phyloP scores from a whole-genome alignment of 352 stramenopile species.

The Aphanomyces stellatus region DNA sequence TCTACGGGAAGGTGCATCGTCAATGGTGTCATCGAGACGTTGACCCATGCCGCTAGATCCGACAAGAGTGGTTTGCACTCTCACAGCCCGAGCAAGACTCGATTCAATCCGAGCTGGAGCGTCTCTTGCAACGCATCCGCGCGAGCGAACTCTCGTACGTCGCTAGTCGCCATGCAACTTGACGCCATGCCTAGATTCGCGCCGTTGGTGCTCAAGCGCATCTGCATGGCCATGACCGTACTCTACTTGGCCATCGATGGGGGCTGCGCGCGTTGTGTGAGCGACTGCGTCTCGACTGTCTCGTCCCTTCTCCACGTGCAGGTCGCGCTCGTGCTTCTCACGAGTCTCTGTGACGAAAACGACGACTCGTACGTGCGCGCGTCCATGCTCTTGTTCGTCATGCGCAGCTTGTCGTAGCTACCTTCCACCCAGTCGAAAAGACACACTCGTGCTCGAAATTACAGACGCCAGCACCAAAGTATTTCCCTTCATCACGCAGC shows the following conservation, averaged over 20 bases:
- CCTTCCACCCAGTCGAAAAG: conserved; percentile 7
- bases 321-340: conserved; percentile 8
- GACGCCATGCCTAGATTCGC: background rate
- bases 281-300: background rate
- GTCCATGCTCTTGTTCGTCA: background rate
- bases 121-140: conserved; percentile 8
- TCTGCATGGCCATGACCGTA: conserved; percentile 12
- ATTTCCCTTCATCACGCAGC: conserved; percentile 3
- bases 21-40: too few relatives aligned
- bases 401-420: background rate
- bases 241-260: conserved; percentile 9
- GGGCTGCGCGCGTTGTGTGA: conserved; percentile 9
- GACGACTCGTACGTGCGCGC: background rate
- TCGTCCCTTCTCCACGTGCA: background rate
- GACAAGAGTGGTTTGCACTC: conserved; percentile 10
- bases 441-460: conserved; percentile 15
- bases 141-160: background rate
- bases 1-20: conserved; percentile 13
- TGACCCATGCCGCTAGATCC: conserved; percentile 2
- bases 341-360: conserved; percentile 12
- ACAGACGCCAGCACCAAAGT: conserved; percentile 11
- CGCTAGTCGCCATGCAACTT: background rate
- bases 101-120: conserved; percentile 13
- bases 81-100: background rate
- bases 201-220: conserved; percentile 11